Conservation (phyloP, 495 filamentous ascomycete genomes). For the Haplographium delicatum region DNA sequence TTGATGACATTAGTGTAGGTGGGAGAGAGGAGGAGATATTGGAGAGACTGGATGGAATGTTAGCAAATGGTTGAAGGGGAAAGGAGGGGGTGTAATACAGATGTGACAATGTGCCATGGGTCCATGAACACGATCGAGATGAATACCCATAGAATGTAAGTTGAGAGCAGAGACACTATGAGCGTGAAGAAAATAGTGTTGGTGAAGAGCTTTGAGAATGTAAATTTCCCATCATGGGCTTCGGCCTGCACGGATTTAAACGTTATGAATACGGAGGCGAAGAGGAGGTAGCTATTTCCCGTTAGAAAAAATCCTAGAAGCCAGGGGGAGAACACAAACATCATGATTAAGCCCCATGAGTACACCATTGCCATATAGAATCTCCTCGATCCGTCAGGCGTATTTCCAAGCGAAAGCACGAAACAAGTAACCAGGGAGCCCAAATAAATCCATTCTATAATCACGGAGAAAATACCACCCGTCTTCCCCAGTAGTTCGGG, state of each 20-base stretch:
- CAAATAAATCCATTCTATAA: conserved; percentile 76
- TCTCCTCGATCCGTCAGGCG: conserved; percentile 87
- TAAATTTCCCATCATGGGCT: conserved; percentile 61
- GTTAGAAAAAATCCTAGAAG: conserved; percentile 41
- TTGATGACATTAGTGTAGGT: conserved; percentile 96
- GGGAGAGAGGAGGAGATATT: conserved; percentile 91
- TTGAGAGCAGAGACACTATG: conserved; percentile 77
- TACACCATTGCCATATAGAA: conserved; percentile 65
- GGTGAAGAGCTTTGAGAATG: conserved; percentile 65
- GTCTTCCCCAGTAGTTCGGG: conserved; percentile 79
- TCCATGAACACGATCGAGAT: conserved; percentile 92
- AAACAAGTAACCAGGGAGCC: conserved; percentile 88
- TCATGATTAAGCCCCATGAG: conserved; percentile 85
- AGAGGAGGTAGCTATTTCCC: conserved; percentile 64
- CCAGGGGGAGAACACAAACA: conserved; percentile 78
- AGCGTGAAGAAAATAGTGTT: conserved; percentile 17
- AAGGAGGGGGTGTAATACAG: conserved; percentile 53
- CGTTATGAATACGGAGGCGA: conserved; percentile 69
- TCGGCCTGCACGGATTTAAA: conserved; percentile 36
- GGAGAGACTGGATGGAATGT: conserved; percentile 51
- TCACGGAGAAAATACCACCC: conserved; percentile 73
- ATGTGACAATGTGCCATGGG: conserved; percentile 98
- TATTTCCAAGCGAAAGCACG: conserved; percentile 94
- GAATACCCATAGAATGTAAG: conserved; percentile 88
- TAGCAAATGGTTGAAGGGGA: background rate